phyloP scores from a whole-genome alignment of 768 basidiomycete genomes.

The Amanita thiersii region DNA sequence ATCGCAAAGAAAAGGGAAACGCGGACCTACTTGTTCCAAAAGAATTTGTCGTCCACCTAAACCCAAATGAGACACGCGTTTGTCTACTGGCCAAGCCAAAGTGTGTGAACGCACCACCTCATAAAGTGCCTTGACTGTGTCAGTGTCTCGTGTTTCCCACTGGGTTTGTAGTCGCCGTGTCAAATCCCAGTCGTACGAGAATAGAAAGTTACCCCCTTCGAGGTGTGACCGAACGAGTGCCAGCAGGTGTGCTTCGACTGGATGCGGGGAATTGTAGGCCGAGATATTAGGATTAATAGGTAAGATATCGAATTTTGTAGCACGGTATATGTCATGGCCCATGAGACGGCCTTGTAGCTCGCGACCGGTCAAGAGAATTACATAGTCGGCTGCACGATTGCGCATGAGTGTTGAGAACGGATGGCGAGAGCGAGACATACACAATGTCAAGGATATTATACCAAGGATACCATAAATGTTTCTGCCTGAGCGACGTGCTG shows the following conservation, averaged over 20 bases:
- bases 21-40: constrained; percentile 83
- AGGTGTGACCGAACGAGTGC: constrained; percentile 84
- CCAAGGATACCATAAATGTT: constrained; percentile 71
- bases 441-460: constrained; percentile 66
- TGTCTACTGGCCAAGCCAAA: neutral
- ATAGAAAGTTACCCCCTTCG: constrained; percentile 71
- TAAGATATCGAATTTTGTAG: constrained; percentile 86
- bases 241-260: constrained; percentile 82
- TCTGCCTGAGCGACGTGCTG: constrained; percentile 53
- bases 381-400: constrained; percentile 72
- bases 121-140: constrained; percentile 57
- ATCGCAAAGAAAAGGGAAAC: constrained; percentile 43
- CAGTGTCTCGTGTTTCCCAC: constrained; percentile 46
- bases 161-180: constrained; percentile 85
- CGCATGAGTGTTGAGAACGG: constrained; percentile 3
- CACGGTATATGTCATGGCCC: constrained; percentile 82
- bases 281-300: constrained; percentile 72
- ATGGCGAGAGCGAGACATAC: constrained; percentile 30
- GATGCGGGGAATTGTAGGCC: constrained; percentile 62
- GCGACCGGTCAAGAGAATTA: constrained; percentile 82
- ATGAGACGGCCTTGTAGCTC: constrained; percentile 72
- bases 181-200: constrained; percentile 87
- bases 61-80: constrained; percentile 5
- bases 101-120: constrained; percentile 51
- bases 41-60: constrained; percentile 92